Base-by-base conservation (phyloP, 2,329 filamentous ascomycete genomes). In the Huntiella omanensis region DNA sequence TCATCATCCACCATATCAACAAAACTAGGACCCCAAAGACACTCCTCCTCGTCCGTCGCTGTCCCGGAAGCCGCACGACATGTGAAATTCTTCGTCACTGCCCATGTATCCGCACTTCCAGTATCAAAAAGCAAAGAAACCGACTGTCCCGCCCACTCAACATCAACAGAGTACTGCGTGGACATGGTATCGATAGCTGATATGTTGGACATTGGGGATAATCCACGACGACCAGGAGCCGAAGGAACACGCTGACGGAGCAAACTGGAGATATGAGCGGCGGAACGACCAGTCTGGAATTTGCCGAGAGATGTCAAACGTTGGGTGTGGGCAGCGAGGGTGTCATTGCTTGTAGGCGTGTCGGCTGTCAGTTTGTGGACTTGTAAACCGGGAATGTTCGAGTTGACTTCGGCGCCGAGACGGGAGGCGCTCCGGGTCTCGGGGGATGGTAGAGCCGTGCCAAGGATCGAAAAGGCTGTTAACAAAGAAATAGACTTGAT, bases 71-170 rank as follows among this genome's bases (percentile, higher is more conserved):
- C 54, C 48, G 63, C 61, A 33, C 62, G 54, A 51, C 69, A 72
- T 38, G 55, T 54, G 50, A 69, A 69, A 28, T 60, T 58, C 1
- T 53, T 54, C 8, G 58, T 57, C 33, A 62, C 61, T 2, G 63
- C 60, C 68, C 68, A 72, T 1, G 68, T 71, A 50, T 73, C 69
- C 16, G 67, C 63, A 53, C 67, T 70, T 17, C 66, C 68, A 0
- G 68, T 70, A 52, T 71, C 68, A 40, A 73, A 58, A 10, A 69
- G 53, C 22, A 72, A 54, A 58, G 60, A 63, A 28, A 64, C 53
- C 0, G 59, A 58, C 5, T 55, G 55, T 12, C 56, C 57, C 33
- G 65, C 62, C 63, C 63, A 66, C 3, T 47, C 53, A 40, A 63
- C 64, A 40, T 63, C 55, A 38, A 66, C 56, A 46, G 60, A 62